Percentiles rank a stretch among this genome's conserved stretches.
Conservation (phyloP, 768 basidiomycete species). For the Hericium alpestre region DNA sequence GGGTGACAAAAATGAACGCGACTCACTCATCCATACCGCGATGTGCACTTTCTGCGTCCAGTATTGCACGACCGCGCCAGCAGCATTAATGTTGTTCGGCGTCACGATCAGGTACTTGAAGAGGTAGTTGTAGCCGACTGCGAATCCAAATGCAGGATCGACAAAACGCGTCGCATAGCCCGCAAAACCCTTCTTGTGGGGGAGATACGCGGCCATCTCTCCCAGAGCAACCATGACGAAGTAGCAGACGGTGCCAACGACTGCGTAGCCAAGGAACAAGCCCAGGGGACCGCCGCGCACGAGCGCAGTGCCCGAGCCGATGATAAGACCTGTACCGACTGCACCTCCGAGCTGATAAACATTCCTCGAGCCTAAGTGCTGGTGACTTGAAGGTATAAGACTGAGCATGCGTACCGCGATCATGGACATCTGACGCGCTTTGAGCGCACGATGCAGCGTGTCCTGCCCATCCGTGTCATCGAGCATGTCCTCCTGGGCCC, state of each 20-base stretch:
- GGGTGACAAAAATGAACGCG: background rate
- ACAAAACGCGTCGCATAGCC: constrained; percentile 57
- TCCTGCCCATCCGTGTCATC: constrained; percentile 18
- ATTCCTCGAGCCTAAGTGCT: background rate
- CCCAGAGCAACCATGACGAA: constrained; percentile 44
- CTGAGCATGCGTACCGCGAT: constrained; percentile 21
- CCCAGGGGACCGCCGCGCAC: constrained; percentile 45
- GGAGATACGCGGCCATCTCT: constrained; percentile 31
- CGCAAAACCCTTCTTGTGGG: constrained; percentile 47
- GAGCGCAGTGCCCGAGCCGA: constrained; percentile 46
- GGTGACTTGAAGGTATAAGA: background rate
- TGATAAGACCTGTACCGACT: constrained; percentile 24
- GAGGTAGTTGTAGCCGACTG: constrained; percentile 51
- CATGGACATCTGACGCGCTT: constrained; percentile 29
- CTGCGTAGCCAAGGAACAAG: constrained; percentile 29
- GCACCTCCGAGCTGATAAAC: constrained; percentile 21
- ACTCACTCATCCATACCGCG: constrained; percentile 48
- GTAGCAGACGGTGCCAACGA: constrained; percentile 48
- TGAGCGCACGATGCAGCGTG: constrained; percentile 24
- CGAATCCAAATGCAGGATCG: constrained; percentile 61
- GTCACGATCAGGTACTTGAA: constrained; percentile 46
- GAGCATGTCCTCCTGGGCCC: constrained; percentile 3
- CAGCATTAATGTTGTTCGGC: constrained; percentile 56
- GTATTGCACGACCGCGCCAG: constrained; percentile 32
- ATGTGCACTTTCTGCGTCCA: constrained; percentile 28